Base-by-base conservation (phyloP, 106 monocot species). In the Dendrobium chrysotoxum region DNA sequence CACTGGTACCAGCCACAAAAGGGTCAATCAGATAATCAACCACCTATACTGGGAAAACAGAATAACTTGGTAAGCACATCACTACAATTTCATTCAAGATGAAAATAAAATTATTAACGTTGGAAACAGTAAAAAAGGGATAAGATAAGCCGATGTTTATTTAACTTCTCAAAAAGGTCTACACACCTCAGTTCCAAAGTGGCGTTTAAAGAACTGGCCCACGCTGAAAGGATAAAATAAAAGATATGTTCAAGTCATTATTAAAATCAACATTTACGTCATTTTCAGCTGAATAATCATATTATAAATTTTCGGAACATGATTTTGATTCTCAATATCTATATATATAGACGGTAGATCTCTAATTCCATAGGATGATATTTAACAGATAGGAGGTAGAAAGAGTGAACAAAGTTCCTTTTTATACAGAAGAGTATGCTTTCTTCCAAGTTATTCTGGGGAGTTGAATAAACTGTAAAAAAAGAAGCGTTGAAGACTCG, bases 1-100 rank as follows among this genome's bases (percentile, higher is more conserved):
- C 98, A 84, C 88, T 98, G 42, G 87, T 91, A 61, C 98, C 98
- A 78, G 98, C 94, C 42, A 98, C 90, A 91, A 98, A 92, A 81
- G 98, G 98, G 81, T 98, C 98, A 81, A 98, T 81, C 46, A 94
- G 84, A 89, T 92, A 89, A 81, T 98, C 94, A 77, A 98, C 98
- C 78, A 98, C 90, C 98, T 98, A 75, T 74, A 72, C 80, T 80
- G 26, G 74, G 20, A 75, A 54, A 8, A 80, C 26, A 81, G 81
- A 30, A 25, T 26, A 71, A 40, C 74, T 76, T 45, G 25, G 16
- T 28, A 68, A 44, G 10, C 31, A 71, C 53, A 72, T 64, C 28
- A 77, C 13, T 68, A 21, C 6, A 7, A 28, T 46, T 61, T 39
- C n/a, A 50, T 35, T 21, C 10, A 40, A 28, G 35, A 50, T 23